Percentiles rank a stretch among this genome's conserved stretches.
These are phyloP conservation scores for Cyberlindnera samutprakarnensis DNA, from an alignment of 805 yeast genomes.

Conservation along the genomic window DNA sequence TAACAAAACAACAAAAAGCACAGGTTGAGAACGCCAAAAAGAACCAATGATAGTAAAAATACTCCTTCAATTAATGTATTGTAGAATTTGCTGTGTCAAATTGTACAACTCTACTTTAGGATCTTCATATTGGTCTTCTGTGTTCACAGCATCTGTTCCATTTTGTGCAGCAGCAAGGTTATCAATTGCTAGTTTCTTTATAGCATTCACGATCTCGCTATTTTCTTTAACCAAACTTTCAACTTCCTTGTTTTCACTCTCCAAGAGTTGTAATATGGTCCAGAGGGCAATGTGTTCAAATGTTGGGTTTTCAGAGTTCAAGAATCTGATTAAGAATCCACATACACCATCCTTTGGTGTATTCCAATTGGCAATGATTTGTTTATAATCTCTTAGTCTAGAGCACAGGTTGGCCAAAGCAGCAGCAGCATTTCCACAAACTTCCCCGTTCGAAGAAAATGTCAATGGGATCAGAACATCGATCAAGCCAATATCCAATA, in stretches of 20 bases:
- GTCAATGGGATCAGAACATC: constrained; percentile 91
- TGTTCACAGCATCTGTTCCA: constrained; percentile 17
- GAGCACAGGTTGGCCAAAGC: constrained; percentile 95
- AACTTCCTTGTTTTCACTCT: constrained; percentile 68
- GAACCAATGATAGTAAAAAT: too few species aligned
- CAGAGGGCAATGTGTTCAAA: constrained; percentile 97
- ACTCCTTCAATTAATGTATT: constrained; percentile 20
- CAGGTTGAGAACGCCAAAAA: background rate
- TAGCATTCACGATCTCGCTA: constrained; percentile 44
- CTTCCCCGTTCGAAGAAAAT: constrained; percentile 80
- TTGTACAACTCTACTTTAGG: constrained; percentile 59
- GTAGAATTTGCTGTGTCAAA: constrained; percentile 61
- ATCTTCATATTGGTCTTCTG: constrained; percentile 43
- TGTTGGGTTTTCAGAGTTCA: constrained; percentile 80
- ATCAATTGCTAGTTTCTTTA: constrained; percentile 37
- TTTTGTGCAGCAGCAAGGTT: constrained; percentile 26
- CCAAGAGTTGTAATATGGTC: constrained; percentile 91
- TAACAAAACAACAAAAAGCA: too few species aligned
- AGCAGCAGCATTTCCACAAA: constrained; percentile 97
- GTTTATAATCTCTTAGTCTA: constrained; percentile 75
- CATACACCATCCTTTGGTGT: constrained; percentile 78
- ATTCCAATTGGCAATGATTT: constrained; percentile 72
- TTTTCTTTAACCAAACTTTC: constrained; percentile 46
- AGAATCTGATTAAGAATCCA: constrained; percentile 74
- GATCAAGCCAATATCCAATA: constrained; percentile 76